Evolutionary conservation across 345 rosid genomes (phyloP), one percentile per base, ranked within the genome.

Genomic region (Brassica incana): DNA sequence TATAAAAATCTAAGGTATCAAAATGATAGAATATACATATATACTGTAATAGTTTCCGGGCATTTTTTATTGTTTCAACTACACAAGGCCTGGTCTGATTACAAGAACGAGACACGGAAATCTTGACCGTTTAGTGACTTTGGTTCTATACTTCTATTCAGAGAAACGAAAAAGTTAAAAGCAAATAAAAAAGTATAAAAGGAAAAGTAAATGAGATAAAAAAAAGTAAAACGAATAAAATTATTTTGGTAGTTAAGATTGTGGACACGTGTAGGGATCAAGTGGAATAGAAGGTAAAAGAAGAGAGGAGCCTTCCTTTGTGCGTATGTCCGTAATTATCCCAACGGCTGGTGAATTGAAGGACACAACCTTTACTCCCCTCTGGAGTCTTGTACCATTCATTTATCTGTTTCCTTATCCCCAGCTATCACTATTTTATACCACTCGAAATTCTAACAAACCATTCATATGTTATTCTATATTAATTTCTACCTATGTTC

Each of bases 301-400:
- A 25, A 78, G 59, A 25, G 77, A 65, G 3, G 71, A 73, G 50
- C 67, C 86, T 85, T 85, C 58, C 3, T 20, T 14, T 73, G 69
- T 50, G 79, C 58, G 77, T 82, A 36, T 83, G 86, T 81, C 82
- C 65, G 67, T 80, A 81, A 65, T 61, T 69, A 45, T 64, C 78
- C 32, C 18, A 12, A 15, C 77, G 69, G 69, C 74, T 60, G n/a
- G n/a, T 59, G 62, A 60, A 68, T 77, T 59, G 30, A 77, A 30
- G 16, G 74, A 60, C 80, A 60, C 80, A 77, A 43, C 74, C 20
- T 71, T 69, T 71, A 58, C 23, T 20, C 48, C 32, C 14, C 20
- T 71, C 20, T 23, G 3, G 25, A 36, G 54, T 36, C 27, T 71
- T 64, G 14, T 43, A 40, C 43, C 40, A 29, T 61, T 38, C 68